These are phyloP conservation scores for Xylariaceae sp. DNA, from an alignment of 2,329 filamentous ascomycete genomes.

Conservation along the genomic window DNA sequence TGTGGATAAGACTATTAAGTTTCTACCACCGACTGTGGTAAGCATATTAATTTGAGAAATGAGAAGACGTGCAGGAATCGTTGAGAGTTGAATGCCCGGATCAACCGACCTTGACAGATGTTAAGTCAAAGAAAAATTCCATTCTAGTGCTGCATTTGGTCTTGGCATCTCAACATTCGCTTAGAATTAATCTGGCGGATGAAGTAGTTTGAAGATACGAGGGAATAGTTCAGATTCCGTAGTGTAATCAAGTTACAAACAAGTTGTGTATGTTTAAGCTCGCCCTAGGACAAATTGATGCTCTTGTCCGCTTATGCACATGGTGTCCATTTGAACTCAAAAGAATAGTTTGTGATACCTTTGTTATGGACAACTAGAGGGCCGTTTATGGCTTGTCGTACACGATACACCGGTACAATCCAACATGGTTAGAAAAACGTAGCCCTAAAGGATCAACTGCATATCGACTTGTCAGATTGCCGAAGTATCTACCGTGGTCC, in stretches of 20 bases:
- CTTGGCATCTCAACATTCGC: not conserved
- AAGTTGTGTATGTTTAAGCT: not conserved
- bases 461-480: conserved; percentile 17
- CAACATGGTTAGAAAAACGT: not conserved
- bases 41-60: not conserved
- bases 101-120: too few species aligned
- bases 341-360: too few species aligned
- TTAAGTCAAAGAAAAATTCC: too few species aligned
- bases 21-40: not conserved
- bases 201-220: not conserved
- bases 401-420: conserved; percentile 1
- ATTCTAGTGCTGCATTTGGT: not conserved
- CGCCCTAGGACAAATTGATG: not conserved
- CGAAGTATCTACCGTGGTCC: not conserved
- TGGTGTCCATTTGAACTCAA: not conserved
- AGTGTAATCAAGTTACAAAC: not conserved
- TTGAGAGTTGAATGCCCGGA: too few species aligned
- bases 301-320: not conserved
- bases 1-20: too few species aligned
- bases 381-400: too few species aligned
- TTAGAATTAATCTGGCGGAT: not conserved
- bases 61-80: too few species aligned
- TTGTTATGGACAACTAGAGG: too few species aligned
- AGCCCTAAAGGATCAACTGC: not conserved
- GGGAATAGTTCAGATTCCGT: too few species aligned